Conservation (phyloP, 306 rosid species). For the Trifolium repens region DNA sequence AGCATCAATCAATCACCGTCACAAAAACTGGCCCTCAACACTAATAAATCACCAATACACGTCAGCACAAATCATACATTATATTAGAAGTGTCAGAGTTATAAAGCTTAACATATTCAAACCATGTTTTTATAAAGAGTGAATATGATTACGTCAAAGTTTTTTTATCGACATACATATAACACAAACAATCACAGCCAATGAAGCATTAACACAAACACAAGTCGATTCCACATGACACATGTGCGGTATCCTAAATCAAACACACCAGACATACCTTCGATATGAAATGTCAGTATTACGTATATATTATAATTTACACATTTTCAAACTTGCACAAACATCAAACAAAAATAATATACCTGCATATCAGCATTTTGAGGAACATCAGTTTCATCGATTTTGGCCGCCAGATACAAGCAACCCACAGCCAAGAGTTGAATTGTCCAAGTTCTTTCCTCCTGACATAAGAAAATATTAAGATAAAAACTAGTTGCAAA, state of each 20-base stretch:
- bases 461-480: constrained; percentile 46
- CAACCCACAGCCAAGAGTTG: constrained; percentile 88
- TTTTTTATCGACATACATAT: neutral
- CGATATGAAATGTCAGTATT: neutral
- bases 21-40: no score
- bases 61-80: no score
- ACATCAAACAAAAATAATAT: neutral
- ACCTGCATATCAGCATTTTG: constrained; percentile 84
- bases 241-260: neutral
- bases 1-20: no score
- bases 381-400: constrained; percentile 83
- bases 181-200: neutral
- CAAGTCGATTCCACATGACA: neutral
- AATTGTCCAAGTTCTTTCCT: constrained; percentile 77
- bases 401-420: constrained; percentile 84
- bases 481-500: constrained; percentile 39
- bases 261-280: neutral
- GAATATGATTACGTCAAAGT: neutral
- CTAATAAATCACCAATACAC: no score
- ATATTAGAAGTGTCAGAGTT: no score
- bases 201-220: neutral
- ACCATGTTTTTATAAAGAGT: neutral
- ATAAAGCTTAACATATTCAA: neutral
- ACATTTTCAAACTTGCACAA: constrained; percentile 10
- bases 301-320: neutral